Percentiles rank a stretch among this genome's conserved stretches.
Conservation (phyloP, 495 filamentous ascomycete genomes). For the Delitschia confertaspora region DNA sequence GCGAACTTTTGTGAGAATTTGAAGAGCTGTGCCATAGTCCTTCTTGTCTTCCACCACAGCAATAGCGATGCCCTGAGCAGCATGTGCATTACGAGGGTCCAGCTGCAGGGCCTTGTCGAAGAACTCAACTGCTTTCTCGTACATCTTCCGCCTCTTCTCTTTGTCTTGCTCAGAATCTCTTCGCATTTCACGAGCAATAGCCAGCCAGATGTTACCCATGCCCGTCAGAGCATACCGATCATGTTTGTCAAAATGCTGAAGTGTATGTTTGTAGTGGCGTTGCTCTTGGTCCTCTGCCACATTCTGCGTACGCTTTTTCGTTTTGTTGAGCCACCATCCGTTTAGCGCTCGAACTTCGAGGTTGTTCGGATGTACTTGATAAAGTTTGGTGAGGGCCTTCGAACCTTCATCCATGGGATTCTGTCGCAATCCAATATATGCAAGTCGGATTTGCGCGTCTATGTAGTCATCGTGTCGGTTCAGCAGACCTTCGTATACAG, state of each 20-base stretch:
- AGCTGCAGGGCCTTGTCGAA: slow-evolving; percentile 94
- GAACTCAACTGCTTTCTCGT: slow-evolving; percentile 89
- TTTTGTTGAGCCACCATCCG: slow-evolving; percentile 82
- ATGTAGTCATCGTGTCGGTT: slow-evolving; percentile 81
- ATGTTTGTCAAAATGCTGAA: slow-evolving; percentile 92
- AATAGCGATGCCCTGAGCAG: slow-evolving; percentile 91
- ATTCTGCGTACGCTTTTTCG: slow-evolving; percentile 66
- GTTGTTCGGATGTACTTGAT: slow-evolving; percentile 67
- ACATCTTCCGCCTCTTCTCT: slow-evolving; percentile 76
- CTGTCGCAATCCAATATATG: slow-evolving; percentile 81
- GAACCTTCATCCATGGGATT: slow-evolving; percentile 77
- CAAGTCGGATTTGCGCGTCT: slow-evolving; percentile 75
- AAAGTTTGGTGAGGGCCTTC: slow-evolving; percentile 70
- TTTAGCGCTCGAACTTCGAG: slow-evolving; percentile 86
- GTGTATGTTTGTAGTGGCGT: slow-evolving; percentile 88
- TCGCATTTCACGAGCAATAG: slow-evolving; percentile 85
- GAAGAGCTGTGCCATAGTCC: slow-evolving; percentile 67
- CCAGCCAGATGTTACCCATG: slow-evolving; percentile 89
- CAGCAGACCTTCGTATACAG: slow-evolving; percentile 76
- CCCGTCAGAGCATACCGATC: slow-evolving; percentile 88
- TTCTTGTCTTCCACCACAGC: slow-evolving; percentile 89
- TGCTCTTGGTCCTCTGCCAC: slow-evolving; percentile 84
- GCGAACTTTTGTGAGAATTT: slow-evolving; percentile 77
- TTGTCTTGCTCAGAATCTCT: slow-evolving; percentile 80
- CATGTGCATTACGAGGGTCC: slow-evolving; percentile 88